Percentiles rank a stretch among this genome's conserved stretches.
These are phyloP conservation scores for Zelonia costaricensis DNA, from an alignment of 208 protist genomes.

Conservation along the genomic window DNA sequence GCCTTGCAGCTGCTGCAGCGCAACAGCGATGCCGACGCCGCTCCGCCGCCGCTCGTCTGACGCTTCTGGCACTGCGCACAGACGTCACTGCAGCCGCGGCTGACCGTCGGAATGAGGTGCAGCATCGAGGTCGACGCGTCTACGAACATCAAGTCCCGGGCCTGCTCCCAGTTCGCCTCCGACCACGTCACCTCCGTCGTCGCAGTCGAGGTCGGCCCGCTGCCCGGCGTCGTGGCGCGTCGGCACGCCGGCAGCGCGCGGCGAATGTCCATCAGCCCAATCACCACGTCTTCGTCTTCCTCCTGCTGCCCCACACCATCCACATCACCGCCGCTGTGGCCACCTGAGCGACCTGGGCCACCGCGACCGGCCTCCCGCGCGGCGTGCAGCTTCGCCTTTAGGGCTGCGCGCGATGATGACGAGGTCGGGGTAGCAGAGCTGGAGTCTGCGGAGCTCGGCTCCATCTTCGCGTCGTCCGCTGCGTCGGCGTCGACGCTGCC, in stretches of 20 bases:
- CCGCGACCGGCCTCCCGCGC: constrained; percentile 17
- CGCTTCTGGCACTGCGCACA: constrained; percentile 61
- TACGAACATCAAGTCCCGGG: constrained; percentile 81
- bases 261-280: constrained; percentile 71
- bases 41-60: background rate
- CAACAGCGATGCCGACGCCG: constrained; percentile 28
- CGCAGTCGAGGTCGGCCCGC: background rate
- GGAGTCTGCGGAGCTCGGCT: background rate
- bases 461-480: background rate
- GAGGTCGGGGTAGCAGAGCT: constrained; percentile 15
- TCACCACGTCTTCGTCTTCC: constrained; percentile 70
- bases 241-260: constrained; percentile 49
- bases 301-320: too few relatives aligned
- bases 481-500: constrained; percentile 14
- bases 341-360: background rate
- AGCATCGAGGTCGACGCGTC: constrained; percentile 76
- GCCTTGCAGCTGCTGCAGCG: constrained; percentile 83
- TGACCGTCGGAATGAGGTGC: constrained; percentile 68
- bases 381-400: constrained; percentile 26
- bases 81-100: constrained; percentile 42
- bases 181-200: constrained; percentile 37
- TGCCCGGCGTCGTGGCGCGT: background rate
- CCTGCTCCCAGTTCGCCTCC: constrained; percentile 42
- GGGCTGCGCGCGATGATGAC: constrained; percentile 12
- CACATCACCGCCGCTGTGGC: constrained; percentile 1